Evolutionary conservation across 495 filamentous ascomycete species (phyloP).

Genomic region (Trichoderma reesei): DNA sequence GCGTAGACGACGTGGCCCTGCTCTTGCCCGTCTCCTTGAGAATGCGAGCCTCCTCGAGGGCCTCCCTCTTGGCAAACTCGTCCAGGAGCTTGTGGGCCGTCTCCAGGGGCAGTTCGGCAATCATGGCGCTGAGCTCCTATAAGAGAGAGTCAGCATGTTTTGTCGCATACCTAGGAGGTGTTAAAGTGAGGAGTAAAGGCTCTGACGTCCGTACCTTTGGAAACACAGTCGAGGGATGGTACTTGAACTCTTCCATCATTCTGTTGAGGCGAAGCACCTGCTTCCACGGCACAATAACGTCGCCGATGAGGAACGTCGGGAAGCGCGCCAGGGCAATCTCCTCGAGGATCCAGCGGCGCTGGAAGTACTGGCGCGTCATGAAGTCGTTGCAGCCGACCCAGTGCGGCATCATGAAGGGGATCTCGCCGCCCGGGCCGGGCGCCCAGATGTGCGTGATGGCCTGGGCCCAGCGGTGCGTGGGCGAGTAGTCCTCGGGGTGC

Average conservation of each 20-base stretch:
- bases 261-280: conserved; percentile 9
- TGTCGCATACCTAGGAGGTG: background rate
- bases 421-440: background rate
- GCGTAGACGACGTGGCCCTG: conserved; percentile 4
- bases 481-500: conserved; percentile 8
- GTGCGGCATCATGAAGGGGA: conserved; percentile 1
- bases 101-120: conserved; percentile 8
- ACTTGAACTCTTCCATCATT: conserved; percentile 11
- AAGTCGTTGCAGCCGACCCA: conserved; percentile 9
- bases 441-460: background rate
- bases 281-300: conserved; percentile 10
- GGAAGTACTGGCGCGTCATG: conserved; percentile 6
- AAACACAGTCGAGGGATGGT: background rate
- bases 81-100: conserved; percentile 9
- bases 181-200: background rate
- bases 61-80: conserved; percentile 7
- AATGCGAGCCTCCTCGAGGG: conserved; percentile 5
- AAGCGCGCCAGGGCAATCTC: conserved; percentile 4
- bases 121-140: background rate
- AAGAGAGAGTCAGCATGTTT: background rate
- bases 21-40: conserved; percentile 4
- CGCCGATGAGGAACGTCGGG: conserved; percentile 8
- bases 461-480: conserved; percentile 3
- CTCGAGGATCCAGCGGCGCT: conserved; percentile 10
- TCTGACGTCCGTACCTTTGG: background rate